Evolutionary conservation across 2,329 filamentous ascomycete species (phyloP).

Genomic region (Cyphellophora europaea): DNA sequence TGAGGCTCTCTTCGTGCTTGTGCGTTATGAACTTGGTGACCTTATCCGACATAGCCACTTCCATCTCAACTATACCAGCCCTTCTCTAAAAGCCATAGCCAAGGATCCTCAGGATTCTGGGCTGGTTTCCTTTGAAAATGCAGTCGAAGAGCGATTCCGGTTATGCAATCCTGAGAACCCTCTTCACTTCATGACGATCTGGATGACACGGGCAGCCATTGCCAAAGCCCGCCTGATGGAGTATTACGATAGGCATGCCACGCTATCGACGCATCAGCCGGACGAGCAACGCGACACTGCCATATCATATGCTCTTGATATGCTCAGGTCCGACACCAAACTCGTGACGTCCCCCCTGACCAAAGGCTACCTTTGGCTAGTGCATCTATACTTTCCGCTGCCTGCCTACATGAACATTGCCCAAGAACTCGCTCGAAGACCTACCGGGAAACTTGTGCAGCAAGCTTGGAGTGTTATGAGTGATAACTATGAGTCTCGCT

Average conservation of each 20-base stretch:
- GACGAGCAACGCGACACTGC: slow-evolving; percentile 23
- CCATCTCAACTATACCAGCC: slow-evolving; percentile 39
- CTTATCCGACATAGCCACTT: slow-evolving; percentile 29
- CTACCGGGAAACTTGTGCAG: slow-evolving; percentile 24
- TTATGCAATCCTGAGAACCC: slow-evolving; percentile 31
- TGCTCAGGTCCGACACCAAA: slow-evolving; percentile 40
- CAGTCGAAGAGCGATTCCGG: slow-evolving; percentile 36
- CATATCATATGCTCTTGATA: slow-evolving; percentile 22
- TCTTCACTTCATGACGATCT: slow-evolving; percentile 40
- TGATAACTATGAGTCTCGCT: slow-evolving; percentile 33
- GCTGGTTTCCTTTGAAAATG: slow-evolving; percentile 28
- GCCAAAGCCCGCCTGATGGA: slow-evolving; percentile 44
- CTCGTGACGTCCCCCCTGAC: slow-evolving; percentile 32
- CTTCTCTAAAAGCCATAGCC: slow-evolving; percentile 26
- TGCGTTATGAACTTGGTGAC: slow-evolving; percentile 33
- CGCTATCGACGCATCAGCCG: slow-evolving; percentile 14
- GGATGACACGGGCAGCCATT: slow-evolving; percentile 34
- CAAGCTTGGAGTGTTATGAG: slow-evolving; percentile 37
- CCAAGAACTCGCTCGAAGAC: slow-evolving; percentile 32
- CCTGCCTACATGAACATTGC: slow-evolving; percentile 38
- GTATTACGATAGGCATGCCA: slow-evolving; percentile 28
- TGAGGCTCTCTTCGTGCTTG: slow-evolving; percentile 34
- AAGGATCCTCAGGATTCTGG: slow-evolving; percentile 17
- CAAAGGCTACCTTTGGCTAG: slow-evolving; percentile 34
- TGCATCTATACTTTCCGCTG: slow-evolving; percentile 38